Evolutionary conservation across 306 rosid genomes (phyloP), one percentile per base, ranked within the genome.

Genomic region (Casuarina equisetifolia): DNA sequence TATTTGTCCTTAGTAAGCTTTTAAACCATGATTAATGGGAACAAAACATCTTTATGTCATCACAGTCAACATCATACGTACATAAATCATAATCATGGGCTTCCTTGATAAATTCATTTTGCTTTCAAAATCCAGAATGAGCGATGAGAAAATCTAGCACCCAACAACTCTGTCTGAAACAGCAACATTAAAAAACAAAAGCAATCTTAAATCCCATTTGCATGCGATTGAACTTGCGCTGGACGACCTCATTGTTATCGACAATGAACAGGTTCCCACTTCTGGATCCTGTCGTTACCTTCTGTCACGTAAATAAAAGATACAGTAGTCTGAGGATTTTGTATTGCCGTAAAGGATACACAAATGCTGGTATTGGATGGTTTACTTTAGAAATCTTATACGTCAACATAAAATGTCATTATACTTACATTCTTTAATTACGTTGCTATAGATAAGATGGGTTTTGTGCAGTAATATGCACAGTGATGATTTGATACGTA

Each of bases 1-100:
- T 80, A 61, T 70, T 82, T 86, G 76, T 86, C 84, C 54, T 53
- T 7, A 76, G 82, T 73, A 46, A 54, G 15, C 69, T 69, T 64
- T 75, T 68, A 17, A 53, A 51, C 62, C 78, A 74, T 67, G 69
- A 74, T 72, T 76, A 61, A 55, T 82, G 84, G 57, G 58, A 77
- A 53, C 74, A 80, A 68, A 77, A 58, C 68, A 76, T 79, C 82
- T 77, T 89, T 80, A 52, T 86, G 87, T 70, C 84, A 80, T 73
- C 77, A 78, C 79, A 78, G 76, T 84, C 86, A 82, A 76, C 83
- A 80, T 84, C 76, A 43, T n/a, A 59, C 4, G 15, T n/a, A 44
- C 3, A 58, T 42, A 64, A 64, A 66, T 66, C 71, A 66, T 42
- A 66, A 66, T 66, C 71, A n/a, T 17, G 35, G 4, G 12, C 25